phyloP scores from a whole-genome alignment of 2,329 filamentous ascomycete species.

The Ascochyta rabiei region DNA sequence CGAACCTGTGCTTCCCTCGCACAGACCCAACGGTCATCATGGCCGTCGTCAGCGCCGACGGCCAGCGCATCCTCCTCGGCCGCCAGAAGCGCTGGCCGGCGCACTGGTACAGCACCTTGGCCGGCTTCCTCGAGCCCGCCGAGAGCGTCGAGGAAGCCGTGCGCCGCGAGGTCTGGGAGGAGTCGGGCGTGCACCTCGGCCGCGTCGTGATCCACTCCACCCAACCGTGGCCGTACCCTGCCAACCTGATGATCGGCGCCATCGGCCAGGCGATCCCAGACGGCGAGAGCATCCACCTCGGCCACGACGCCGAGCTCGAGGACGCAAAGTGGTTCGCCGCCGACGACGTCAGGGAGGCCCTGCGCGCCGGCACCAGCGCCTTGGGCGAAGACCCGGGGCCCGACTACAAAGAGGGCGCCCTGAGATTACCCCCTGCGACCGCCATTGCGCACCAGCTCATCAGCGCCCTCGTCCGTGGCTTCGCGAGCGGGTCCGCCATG shows the following conservation, averaged over 20 bases:
- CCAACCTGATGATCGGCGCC: slow-evolving; percentile 65
- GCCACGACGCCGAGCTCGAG: slow-evolving; percentile 90
- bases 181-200: slow-evolving; percentile 55
- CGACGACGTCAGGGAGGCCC: slow-evolving; percentile 78
- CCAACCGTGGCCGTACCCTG: slow-evolving; percentile 61
- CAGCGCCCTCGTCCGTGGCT: slow-evolving; percentile 77
- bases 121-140: slow-evolving; percentile 59
- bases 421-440: slow-evolving; percentile 82
- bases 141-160: slow-evolving; percentile 60
- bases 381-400: slow-evolving; percentile 68
- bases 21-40: slow-evolving; percentile 97
- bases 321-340: slow-evolving; percentile 86
- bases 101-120: slow-evolving; percentile 86
- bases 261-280: slow-evolving; percentile 82
- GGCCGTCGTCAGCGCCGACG: slow-evolving; percentile 83
- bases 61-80: slow-evolving; percentile 79
- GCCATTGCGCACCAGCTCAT: slow-evolving; percentile 94
- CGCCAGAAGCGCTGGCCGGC: slow-evolving; percentile 83
- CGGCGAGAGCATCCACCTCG: slow-evolving; percentile 80
- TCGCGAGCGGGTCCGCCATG: slow-evolving; percentile 60
- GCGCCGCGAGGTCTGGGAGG: slow-evolving; percentile 59
- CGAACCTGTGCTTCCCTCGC: slow-evolving; percentile 89
- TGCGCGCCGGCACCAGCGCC: slow-evolving; percentile 69
- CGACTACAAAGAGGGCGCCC: slow-evolving; percentile 74
- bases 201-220: slow-evolving; percentile 59